Evolutionary conservation across 75 land plant species (phyloP), one percentile per base, ranked within the genome.

Genomic region (Azolla pinnata): DNA sequence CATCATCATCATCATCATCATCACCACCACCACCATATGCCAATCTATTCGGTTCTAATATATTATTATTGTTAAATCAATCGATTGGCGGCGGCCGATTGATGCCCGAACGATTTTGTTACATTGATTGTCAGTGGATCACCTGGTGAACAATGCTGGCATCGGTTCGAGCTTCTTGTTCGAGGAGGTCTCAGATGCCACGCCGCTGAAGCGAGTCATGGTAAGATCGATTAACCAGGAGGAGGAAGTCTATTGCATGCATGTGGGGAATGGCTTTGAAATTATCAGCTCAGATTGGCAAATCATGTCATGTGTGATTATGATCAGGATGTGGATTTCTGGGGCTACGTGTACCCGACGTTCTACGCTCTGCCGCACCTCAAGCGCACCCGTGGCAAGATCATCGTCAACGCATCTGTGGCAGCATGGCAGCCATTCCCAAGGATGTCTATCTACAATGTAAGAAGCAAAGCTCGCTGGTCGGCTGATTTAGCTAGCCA

Each of bases 341-440:
- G 74, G 74, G 74, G 67, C 1, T 44, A 23, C 28, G 53, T 71
- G 10, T 58, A 71, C 25, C 56, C 61, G n/a, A 64, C 74, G 16
- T 71, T 65, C 54, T 71, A 45, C 34, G 74, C 74, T 1, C 55
- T 71, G 9, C 61, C 61, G n/a, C 68, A 71, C 31, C 50, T 71
- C 16, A 45, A 64, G 33, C 31, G 67, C 14, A 30, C 50, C 29
- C 32, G 49, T 32, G 74, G 74, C 9, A 71, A 58, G 58, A 57
- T 71, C 5, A 31, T 71, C n/a, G 62, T 51, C 29, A 51, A 34
- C 1, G 40, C 74, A 8, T 71, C 74, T 1, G 67, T 71, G 12
- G 52, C 42, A 28, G 40, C 68, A 10, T 71, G 62, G 67, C 24
- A 64, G 18, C 74, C 74, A 30, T 33, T 45, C 8, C 74, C 74